Conservation (phyloP, 495 filamentous ascomycete species). For the Evansstolkia leycettana region DNA sequence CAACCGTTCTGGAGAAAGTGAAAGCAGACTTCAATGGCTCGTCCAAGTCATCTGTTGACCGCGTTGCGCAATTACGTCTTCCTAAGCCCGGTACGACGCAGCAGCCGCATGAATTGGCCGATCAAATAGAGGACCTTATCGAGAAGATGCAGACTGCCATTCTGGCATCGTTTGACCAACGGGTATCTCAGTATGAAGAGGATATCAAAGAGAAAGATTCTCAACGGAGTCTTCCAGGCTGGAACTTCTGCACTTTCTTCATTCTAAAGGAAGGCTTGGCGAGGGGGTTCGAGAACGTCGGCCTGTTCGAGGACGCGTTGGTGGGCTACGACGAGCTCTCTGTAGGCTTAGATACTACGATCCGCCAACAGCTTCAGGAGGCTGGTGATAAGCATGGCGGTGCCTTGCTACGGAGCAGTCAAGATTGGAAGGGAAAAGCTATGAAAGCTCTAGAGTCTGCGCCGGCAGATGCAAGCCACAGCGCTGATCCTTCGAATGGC, state of each 20-base stretch:
- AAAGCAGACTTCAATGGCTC: slow-evolving; percentile 84
- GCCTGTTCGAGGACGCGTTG: slow-evolving; percentile 87
- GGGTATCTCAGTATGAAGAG: slow-evolving; percentile 91
- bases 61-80: slow-evolving; percentile 76
- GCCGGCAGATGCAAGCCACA: slow-evolving; percentile 2
- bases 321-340: slow-evolving; percentile 87
- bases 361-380: slow-evolving; percentile 55
- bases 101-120: slow-evolving; percentile 60
- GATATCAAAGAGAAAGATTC: slow-evolving; percentile 90
- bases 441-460: slow-evolving; percentile 29
- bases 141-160: slow-evolving; percentile 80
- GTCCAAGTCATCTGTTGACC: slow-evolving; percentile 64
- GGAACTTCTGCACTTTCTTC: slow-evolving; percentile 99
- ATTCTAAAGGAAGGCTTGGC: slow-evolving; percentile 92
- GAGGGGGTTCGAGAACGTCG: slow-evolving; percentile 89
- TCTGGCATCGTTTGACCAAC: slow-evolving; percentile 76
- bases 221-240: slow-evolving; percentile 79
- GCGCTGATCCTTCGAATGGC: slow-evolving; percentile 1
- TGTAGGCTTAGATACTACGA: slow-evolving; percentile 67
- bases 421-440: slow-evolving; percentile 52
- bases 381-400: slow-evolving; percentile 49
- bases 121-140: slow-evolving; percentile 71
- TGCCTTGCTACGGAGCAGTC: slow-evolving; percentile 53
- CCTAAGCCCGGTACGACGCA: slow-evolving; percentile 25
- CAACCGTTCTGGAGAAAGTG: slow-evolving; percentile 79